phyloP scores from a whole-genome alignment of 768 basidiomycete species.

The Podaxis sp. region DNA sequence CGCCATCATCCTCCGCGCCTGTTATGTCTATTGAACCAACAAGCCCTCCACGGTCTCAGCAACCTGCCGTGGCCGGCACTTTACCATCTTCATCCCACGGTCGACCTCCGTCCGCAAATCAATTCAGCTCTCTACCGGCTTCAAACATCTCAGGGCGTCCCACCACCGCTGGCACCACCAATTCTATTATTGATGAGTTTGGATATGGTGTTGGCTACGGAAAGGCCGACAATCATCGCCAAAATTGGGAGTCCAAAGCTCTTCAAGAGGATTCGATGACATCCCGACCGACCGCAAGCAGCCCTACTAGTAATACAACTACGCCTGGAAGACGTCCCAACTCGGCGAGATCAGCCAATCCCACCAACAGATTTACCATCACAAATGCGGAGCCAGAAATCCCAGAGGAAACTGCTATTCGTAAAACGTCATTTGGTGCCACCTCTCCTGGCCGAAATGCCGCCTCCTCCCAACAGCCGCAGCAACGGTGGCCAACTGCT shows the following conservation, averaged over 20 bases:
- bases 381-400: conserved; percentile 32
- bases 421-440: background rate
- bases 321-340: conserved; percentile 23
- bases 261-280: conserved; percentile 19
- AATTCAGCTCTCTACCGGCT: conserved; percentile 15
- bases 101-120: background rate
- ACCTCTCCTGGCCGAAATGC: conserved; percentile 14
- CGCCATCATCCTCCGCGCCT: conserved; percentile 18
- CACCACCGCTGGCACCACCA: background rate
- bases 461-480: background rate
- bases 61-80: conserved; percentile 13
- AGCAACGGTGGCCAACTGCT: conserved; percentile 49
- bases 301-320: conserved; percentile 14
- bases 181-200: conserved; percentile 17
- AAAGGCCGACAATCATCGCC: background rate
- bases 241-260: conserved; percentile 21
- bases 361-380: conserved; percentile 38
- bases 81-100: conserved; percentile 6
- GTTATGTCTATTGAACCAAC: conserved; percentile 8
- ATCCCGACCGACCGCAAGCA: conserved; percentile 18
- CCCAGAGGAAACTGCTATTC: conserved; percentile 5
- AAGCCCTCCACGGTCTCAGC: background rate
- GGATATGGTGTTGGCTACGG: conserved; percentile 15
- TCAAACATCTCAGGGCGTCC: conserved; percentile 5
- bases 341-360: conserved; percentile 26